phyloP scores from a whole-genome alignment of 352 stramenopile species.

The Globisporangium emineosum region DNA sequence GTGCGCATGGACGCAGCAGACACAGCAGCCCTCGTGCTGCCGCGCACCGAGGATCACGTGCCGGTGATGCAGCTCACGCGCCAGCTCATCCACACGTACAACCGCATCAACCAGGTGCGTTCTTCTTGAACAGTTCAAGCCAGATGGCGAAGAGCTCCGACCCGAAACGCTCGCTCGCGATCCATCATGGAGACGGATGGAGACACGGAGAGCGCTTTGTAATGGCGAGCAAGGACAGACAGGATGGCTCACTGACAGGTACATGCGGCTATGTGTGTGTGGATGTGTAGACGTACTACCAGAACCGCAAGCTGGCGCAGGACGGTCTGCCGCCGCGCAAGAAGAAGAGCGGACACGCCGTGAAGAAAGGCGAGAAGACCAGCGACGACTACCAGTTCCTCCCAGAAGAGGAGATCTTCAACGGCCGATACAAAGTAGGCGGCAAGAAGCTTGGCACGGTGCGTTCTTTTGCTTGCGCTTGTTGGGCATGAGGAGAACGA shows the following conservation, averaged over 20 bases:
- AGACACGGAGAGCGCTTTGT: neutral
- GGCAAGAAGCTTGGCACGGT: constrained; percentile 74
- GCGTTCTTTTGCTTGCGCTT: constrained; percentile 3
- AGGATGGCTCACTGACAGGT: constrained; percentile 9
- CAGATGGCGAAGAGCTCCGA: constrained; percentile 12
- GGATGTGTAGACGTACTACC: constrained; percentile 76
- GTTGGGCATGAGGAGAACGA: neutral
- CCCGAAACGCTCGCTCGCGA: neutral
- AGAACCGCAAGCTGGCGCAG: constrained; percentile 57
- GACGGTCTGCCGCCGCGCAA: constrained; percentile 44
- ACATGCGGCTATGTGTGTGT: constrained; percentile 8
- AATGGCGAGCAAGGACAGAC: too few relatives aligned
- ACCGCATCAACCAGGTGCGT: constrained; percentile 92
- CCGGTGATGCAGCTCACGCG: constrained; percentile 85
- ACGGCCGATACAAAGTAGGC: constrained; percentile 71
- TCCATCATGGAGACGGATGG: neutral
- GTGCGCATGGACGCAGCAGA: neutral
- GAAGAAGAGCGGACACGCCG: constrained; percentile 49
- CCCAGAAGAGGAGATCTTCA: constrained; percentile 66
- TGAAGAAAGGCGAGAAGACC: constrained; percentile 23
- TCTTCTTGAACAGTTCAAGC: neutral
- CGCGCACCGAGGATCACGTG: constrained; percentile 31
- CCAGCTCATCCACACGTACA: constrained; percentile 96
- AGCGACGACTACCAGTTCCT: constrained; percentile 59
- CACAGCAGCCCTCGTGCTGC: constrained; percentile 3